Evolutionary conservation across 768 basidiomycete genomes (phyloP), one percentile per base, ranked within the genome.

Genomic region (Butyriboletus loyo): DNA sequence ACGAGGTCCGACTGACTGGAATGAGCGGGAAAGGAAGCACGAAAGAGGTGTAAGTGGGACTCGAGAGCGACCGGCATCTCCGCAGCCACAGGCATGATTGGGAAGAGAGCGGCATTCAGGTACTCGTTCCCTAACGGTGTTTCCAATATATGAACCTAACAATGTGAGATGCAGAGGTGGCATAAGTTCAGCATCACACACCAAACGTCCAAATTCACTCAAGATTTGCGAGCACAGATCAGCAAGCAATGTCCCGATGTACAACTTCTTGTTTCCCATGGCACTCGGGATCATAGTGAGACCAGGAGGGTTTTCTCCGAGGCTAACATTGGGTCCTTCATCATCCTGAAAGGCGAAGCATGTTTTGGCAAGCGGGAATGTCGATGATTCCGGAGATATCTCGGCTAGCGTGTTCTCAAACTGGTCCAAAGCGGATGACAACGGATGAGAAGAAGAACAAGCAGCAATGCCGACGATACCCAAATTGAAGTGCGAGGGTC

Each of bases 201-300:
- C 96, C 74, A 97, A 68, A 34, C 82, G 80, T 34, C 92, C 88
- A 59, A 98, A 87, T 67, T 92, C 92, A 21, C 82, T 82, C 22
- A 99, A 75, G 44, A 98, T 82, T 55, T 87, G 84, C 31, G 93
- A 92, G 59, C 92, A 94, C 19, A 97, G 71, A 64, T 93, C 92
- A 17, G 92, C 92, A 50, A 99, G 71, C 37, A 98, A 72, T 17
- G 92, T 92, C 28, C 91, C 90, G 49, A 98, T 78, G 66, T 95
- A 94, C 28, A 92, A 70, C 60, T 83, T 87, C 67, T 92, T 90
- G 62, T 95, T 92, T 7, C 88, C 89, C 83, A 93, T 90, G 60
- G 85, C 80, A 56, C 79, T 83, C 4, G 93, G 94, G 44, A 97
- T 89, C 25, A 91, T 77, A 19, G 89, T 81, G 34, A 94, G 66